These are phyloP conservation scores for Flaveria linearis DNA, from an alignment of 129 eudicot genomes.

Conservation along the genomic window DNA sequence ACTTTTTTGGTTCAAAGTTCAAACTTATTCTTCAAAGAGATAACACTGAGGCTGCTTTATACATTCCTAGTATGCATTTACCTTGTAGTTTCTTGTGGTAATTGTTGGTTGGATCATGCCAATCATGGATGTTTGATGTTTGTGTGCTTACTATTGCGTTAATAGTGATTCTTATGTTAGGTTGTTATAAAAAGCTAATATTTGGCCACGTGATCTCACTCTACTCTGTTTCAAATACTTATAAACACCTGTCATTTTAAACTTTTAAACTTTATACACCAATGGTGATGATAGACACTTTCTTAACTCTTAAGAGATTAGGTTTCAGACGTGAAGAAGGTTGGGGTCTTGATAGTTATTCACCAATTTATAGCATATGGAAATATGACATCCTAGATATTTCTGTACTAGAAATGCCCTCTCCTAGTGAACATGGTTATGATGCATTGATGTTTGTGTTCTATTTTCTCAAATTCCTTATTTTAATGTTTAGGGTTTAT, in stretches of 20 bases:
- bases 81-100: not conserved
- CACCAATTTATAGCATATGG: constrained; percentile 1
- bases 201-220: constrained; percentile 7
- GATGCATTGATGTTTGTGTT: not conserved
- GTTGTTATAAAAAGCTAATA: constrained; percentile 8
- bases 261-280: not conserved
- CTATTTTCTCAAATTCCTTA: not conserved
- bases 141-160: not conserved
- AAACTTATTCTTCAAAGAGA: constrained; percentile 1
- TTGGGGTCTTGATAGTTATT: constrained; percentile 2
- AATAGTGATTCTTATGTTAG: not conserved
- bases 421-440: constrained; percentile 15
- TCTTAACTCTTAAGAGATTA: not conserved
- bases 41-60: not conserved
- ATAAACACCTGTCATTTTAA: constrained; percentile 5
- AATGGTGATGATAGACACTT: constrained; percentile 4
- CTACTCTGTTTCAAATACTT: constrained; percentile 6
- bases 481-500: not conserved
- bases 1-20: not conserved
- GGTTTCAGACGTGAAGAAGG: constrained; percentile 26
- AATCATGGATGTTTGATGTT: not conserved
- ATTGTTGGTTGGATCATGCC: not conserved
- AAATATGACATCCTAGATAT: not conserved
- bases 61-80: not conserved
- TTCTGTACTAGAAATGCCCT: not conserved